Evolutionary conservation across 1,139 yeast species (phyloP), one percentile per base, ranked within the genome.

Genomic region (Diutina ranongensis): DNA sequence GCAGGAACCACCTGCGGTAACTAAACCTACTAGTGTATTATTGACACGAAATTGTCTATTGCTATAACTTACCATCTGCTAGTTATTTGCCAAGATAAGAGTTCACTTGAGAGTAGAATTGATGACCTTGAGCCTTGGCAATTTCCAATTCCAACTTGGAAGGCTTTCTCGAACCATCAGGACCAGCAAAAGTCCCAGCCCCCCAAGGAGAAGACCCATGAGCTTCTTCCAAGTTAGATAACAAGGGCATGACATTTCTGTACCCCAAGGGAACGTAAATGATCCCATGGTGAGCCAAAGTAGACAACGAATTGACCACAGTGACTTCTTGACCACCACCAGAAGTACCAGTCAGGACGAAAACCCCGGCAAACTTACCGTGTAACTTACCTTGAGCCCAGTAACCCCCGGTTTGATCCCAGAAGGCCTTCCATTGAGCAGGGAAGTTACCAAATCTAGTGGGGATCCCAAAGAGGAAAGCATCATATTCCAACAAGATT

Each of bases 131-230:
- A 54, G 65, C 66, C 46, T 56, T 54, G 45, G 81, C 89, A 53
- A 84, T 57, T 54, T 75, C 74, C 59, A 76, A 66, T 68, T 85
- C 95, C 51, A 82, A 67, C 46, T 69, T 75, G 49, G 77, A 56
- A 49, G 92, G 85, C 59, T 70, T 71, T 73, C 94, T 80, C 19
- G 87, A 78, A 55, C 95, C 94, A 56, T 83, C 92, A 48, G 74
- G 71, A 55, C 80, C 89, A 34, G 95, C 89, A 55, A 73, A 72
- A 49, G 87, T 68, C 58, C 94, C 94, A 46, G 95, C 87, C 65
- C 95, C 95, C 88, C 92, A 85, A 49, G 95, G 77, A 47, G 92
- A 80, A 53, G 83, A 83, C 60, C 94, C 95, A 61, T 83, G 94
- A 49, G 78, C 75, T 68, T 83, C 88, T 16, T 70, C 72, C 50